phyloP scores from a whole-genome alignment of 2,329 filamentous ascomycete genomes.

The Penicillium sp. region DNA sequence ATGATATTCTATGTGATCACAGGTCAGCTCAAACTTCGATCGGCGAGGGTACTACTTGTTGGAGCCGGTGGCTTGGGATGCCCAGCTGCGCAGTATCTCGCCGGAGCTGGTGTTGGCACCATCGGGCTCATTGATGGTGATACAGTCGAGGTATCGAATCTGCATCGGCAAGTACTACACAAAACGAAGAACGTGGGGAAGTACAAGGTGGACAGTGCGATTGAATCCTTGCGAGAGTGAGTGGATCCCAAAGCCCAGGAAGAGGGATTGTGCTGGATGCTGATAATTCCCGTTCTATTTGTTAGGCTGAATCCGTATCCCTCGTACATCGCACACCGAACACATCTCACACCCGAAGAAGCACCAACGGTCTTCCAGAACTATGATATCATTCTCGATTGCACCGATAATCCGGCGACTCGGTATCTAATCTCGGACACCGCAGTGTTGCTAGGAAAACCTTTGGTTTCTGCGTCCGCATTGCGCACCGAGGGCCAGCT shows the following conservation, averaged over 20 bases:
- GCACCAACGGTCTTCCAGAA: conserved; percentile 61
- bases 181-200: conserved; percentile 65
- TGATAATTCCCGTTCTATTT: conserved; percentile 9
- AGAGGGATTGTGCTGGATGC: neutral
- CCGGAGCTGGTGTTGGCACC: conserved; percentile 79
- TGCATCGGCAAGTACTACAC: conserved; percentile 89
- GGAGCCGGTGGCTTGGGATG: conserved; percentile 88
- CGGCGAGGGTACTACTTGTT: conserved; percentile 70
- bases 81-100: conserved; percentile 87
- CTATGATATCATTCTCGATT: conserved; percentile 88
- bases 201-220: conserved; percentile 76
- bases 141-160: conserved; percentile 79
- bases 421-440: conserved; percentile 91
- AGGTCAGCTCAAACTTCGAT: conserved; percentile 74
- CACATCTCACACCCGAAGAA: conserved; percentile 65
- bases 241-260: conserved; percentile 13
- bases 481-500: conserved; percentile 86
- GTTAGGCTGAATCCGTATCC: conserved; percentile 68
- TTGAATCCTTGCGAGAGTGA: conserved; percentile 56
- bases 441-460: conserved; percentile 73
- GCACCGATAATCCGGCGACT: conserved; percentile 87
- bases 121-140: conserved; percentile 86
- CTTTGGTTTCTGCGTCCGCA: conserved; percentile 84
- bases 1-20: neutral
- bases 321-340: conserved; percentile 59